Conservation (phyloP, 345 rosid species). For the Clausena lansium region DNA sequence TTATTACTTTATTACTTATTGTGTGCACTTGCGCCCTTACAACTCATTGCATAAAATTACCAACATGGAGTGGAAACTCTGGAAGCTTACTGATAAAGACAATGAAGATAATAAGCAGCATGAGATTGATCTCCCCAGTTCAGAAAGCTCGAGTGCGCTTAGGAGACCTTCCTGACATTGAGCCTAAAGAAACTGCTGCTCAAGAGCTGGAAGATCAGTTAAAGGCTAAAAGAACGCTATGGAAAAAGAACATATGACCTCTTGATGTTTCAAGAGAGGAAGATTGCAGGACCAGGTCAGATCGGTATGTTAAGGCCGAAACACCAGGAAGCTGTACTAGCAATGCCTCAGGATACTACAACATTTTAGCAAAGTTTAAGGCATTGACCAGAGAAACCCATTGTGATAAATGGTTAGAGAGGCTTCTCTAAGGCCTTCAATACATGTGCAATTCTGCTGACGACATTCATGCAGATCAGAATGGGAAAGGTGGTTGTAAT, state of each 20-base stretch:
- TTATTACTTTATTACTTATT: no score
- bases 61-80: slow-evolving; percentile 56
- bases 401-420: slow-evolving; percentile 89
- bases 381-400: slow-evolving; percentile 68
- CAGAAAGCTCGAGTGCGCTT: slow-evolving; percentile 61
- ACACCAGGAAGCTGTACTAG: slow-evolving; percentile 83
- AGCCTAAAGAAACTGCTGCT: slow-evolving; percentile 30
- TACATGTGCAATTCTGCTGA: slow-evolving; percentile 54
- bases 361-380: slow-evolving; percentile 55
- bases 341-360: slow-evolving; percentile 49
- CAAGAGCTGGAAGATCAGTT: slow-evolving; percentile 42
- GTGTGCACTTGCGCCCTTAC: no score
- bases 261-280: slow-evolving; percentile 86
- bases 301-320: slow-evolving; percentile 52
- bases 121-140: slow-evolving; percentile 75
- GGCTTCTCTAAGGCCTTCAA: slow-evolving; percentile 78
- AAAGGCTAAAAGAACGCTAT: slow-evolving; percentile 33
- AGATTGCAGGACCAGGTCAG: slow-evolving; percentile 38
- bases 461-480: slow-evolving; percentile 32
- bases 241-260: slow-evolving; percentile 42
- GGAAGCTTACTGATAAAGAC: slow-evolving; percentile 76
- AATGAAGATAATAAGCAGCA: slow-evolving; percentile 70
- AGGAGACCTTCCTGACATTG: slow-evolving; percentile 68
- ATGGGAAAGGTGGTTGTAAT: slow-evolving; percentile 41
- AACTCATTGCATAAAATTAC: no score